A percentile compares a stretch with the other conserved stretches of the same genome.
These are phyloP conservation scores for Colletotrichum sansevieriae DNA, from an alignment of 2,329 filamentous ascomycete species.

Conservation along the genomic window DNA sequence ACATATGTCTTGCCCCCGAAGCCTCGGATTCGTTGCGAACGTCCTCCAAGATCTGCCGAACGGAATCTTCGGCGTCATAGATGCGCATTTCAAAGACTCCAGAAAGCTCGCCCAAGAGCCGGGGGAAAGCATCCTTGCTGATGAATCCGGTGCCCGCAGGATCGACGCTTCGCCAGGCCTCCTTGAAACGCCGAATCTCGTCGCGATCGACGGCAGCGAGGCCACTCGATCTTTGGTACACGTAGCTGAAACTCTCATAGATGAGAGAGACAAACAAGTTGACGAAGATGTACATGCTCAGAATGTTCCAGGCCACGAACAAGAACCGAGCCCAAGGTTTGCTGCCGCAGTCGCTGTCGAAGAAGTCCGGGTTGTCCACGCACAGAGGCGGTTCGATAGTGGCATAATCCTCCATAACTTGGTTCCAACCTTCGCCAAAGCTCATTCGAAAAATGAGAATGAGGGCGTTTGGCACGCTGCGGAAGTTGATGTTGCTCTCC, in stretches of 20 bases:
- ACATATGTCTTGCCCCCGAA: conserved; percentile 61
- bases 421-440: conserved; percentile 95
- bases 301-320: conserved; percentile 97
- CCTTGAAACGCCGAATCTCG: conserved; percentile 96
- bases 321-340: conserved; percentile 87
- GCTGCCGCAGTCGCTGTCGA: conserved; percentile 93
- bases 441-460: conserved; percentile 95
- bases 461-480: conserved; percentile 92
- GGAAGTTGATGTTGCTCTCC: conserved; percentile 87
- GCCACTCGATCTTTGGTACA: conserved; percentile 97
- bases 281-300: conserved; percentile 99
- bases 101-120: conserved; percentile 90
- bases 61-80: conserved; percentile 90
- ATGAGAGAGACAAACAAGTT: conserved; percentile 98
- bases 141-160: conserved; percentile 93
- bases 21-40: conserved; percentile 68
- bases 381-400: conserved; percentile 84
- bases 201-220: conserved; percentile 90
- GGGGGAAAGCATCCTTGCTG: conserved; percentile 87
- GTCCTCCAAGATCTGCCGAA: conserved; percentile 88
- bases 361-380: conserved; percentile 78
- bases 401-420: conserved; percentile 96
- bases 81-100: conserved; percentile 98
- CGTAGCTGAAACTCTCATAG: conserved; percentile 99
- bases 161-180: conserved; percentile 97